These are phyloP conservation scores for Ochromonas danica DNA, from an alignment of 108 stramenopile genomes.

Conservation along the genomic window DNA sequence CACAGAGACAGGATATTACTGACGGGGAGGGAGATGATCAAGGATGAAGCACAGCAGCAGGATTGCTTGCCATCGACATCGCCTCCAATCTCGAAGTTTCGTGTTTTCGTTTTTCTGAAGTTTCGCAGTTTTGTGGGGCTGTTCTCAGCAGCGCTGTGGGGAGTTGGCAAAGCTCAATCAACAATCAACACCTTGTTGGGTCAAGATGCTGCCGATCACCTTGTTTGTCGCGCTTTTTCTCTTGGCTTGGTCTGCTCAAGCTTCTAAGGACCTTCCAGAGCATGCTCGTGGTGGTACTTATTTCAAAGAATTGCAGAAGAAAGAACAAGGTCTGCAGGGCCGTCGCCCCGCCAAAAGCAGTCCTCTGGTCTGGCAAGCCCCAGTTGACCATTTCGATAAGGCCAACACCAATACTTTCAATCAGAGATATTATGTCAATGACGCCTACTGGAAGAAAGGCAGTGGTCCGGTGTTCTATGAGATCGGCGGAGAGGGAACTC, in stretches of 20 bases:
- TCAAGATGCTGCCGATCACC: not conserved
- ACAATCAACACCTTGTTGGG: too few species aligned
- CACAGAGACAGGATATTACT: too few species aligned
- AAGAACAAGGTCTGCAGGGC: not conserved
- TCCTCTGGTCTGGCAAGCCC: constrained; percentile 24
- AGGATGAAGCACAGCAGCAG: too few species aligned
- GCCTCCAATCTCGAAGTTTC: too few species aligned
- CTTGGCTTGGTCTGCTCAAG: not conserved
- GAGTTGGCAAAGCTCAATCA: too few species aligned
- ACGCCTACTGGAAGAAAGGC: not conserved
- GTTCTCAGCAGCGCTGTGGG: too few species aligned
- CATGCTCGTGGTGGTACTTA: not conserved
- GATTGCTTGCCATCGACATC: too few species aligned
- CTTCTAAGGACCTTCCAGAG: not conserved
- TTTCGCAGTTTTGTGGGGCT: too few species aligned
- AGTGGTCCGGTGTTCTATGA: constrained; percentile 20
- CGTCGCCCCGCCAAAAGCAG: not conserved
- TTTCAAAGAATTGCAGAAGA: not conserved
- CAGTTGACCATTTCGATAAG: constrained; percentile 28
- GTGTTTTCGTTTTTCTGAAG: too few species aligned
- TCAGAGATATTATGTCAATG: constrained; percentile 35
- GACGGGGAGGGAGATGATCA: too few species aligned
- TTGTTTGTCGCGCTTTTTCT: not conserved
- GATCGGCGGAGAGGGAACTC: constrained; percentile 38
- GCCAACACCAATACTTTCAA: constrained; percentile 10